Conservation (phyloP, 495 filamentous ascomycete species). For the Penicillium samsonianum region DNA sequence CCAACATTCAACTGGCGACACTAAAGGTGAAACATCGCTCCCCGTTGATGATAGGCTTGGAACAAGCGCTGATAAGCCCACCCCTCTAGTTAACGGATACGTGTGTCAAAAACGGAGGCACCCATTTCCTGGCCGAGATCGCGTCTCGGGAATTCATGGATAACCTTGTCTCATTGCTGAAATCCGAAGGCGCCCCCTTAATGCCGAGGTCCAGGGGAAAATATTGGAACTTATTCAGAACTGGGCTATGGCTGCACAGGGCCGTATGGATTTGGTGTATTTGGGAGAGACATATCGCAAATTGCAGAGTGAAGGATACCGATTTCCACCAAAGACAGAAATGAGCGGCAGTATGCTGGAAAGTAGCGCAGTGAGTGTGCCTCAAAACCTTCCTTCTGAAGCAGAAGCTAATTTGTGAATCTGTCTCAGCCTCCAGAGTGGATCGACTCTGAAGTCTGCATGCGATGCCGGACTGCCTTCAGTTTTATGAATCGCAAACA, state of each 20-base stretch:
- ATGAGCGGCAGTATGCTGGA: slow-evolving; percentile 95
- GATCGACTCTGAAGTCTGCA: slow-evolving; percentile 97
- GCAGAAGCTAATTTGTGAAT: slow-evolving; percentile 13
- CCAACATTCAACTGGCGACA: slow-evolving; percentile 91
- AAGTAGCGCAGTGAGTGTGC: slow-evolving; percentile 79
- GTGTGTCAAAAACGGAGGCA: slow-evolving; percentile 96
- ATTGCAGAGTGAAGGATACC: slow-evolving; percentile 80
- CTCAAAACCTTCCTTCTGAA: background rate
- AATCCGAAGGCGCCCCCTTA: slow-evolving; percentile 73
- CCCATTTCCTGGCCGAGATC: slow-evolving; percentile 94
- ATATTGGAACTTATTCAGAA: slow-evolving; percentile 91
- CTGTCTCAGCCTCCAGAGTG: slow-evolving; percentile 83
- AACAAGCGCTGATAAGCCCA: slow-evolving; percentile 15
- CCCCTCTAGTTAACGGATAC: slow-evolving; percentile 80
- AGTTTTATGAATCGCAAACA: slow-evolving; percentile 98
- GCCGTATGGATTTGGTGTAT: slow-evolving; percentile 79
- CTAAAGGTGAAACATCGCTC: slow-evolving; percentile 62
- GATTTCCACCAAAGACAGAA: slow-evolving; percentile 84
- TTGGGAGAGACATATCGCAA: slow-evolving; percentile 82
- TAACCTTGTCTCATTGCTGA: slow-evolving; percentile 86
- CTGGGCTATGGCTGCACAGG: slow-evolving; percentile 90
- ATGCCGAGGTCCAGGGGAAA: slow-evolving; percentile 81
- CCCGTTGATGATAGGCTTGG: background rate
- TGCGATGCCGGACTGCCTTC: slow-evolving; percentile 93
- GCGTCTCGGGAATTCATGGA: slow-evolving; percentile 98